These are phyloP conservation scores for Vaccinium myrtillus DNA, from an alignment of 148 eudicot species.

Conservation along the genomic window DNA sequence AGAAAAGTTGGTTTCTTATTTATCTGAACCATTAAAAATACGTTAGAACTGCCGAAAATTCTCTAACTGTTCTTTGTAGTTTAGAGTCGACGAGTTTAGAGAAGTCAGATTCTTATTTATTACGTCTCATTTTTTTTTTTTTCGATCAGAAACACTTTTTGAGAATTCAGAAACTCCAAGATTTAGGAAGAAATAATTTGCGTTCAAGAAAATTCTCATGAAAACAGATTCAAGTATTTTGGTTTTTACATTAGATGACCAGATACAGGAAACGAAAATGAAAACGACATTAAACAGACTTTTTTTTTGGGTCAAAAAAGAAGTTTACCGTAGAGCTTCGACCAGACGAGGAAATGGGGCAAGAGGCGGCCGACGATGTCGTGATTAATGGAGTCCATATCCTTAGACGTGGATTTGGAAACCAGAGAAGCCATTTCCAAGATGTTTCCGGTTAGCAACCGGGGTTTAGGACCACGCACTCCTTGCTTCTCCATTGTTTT, in stretches of 20 bases:
- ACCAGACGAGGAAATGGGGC: constrained; percentile 77
- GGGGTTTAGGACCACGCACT: constrained; percentile 72
- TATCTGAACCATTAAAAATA: no score
- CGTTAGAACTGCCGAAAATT: no score
- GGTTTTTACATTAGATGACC: not conserved
- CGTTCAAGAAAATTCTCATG: not conserved
- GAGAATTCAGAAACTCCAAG: not conserved
- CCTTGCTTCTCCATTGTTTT: constrained; percentile 72
- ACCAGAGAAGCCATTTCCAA: constrained; percentile 58
- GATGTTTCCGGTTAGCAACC: constrained; percentile 66
- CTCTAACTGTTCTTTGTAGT: no score
- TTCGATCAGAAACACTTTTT: not conserved
- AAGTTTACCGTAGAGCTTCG: constrained; percentile 53
- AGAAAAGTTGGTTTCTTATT: no score
- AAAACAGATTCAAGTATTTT: not conserved
- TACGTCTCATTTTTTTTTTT: not conserved
- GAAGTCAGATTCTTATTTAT: not conserved
- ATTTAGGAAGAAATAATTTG: not conserved
- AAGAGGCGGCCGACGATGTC: constrained; percentile 68
- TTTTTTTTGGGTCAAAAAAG: not conserved
- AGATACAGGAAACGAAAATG: not conserved
- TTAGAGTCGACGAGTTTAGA: no score
- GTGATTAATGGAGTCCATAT: constrained; percentile 58
- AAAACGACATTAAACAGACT: not conserved
- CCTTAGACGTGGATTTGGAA: constrained; percentile 57